Evolutionary conservation across 2,329 filamentous ascomycete species (phyloP), one percentile per base, ranked within the genome.

Genomic region (Beauveria sp.): DNA sequence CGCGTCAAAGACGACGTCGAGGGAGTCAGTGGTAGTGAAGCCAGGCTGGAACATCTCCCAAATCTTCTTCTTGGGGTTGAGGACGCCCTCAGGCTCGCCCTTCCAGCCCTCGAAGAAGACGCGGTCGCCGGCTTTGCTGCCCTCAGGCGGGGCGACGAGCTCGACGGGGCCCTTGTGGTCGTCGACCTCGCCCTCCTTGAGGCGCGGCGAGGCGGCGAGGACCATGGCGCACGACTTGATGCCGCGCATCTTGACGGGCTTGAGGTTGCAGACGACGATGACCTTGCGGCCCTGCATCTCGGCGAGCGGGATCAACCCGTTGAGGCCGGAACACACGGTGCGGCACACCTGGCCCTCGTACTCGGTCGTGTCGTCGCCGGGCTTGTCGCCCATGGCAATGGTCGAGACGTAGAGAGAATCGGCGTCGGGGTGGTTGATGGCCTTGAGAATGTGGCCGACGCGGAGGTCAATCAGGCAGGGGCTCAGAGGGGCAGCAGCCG

Each of bases 1-100:
- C 3, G 89, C 90, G 70, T 98, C 90, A 72, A 98, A 99, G 0
- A 83, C 92, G 42, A 96, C 93, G 76, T 93, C 89, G 57, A 93
- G 80, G 52, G 75, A 77, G 8, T 88, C 88, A 1, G 89, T 96
- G 8, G 93, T 99, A 34, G 90, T 96, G 78, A 98, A 98, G 0
- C 93, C 95, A 1, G 93, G 92, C 81, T 98, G 93, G 77, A 96
- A 91, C 10, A 84, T 91, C 82, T 99, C 95, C 93, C 93, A 98
- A 64, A 98, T 81, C 87, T 98, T 98, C 87, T 98, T 99, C 88
- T 99, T 99, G 62, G 95, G 95, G 82, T 98, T 99, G 62, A 99
- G 83, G 57, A 93, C 86, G 65, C 88, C 88, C 82, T 99, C 95
- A 0, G 95, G 92, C 80, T 96, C 90, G 63, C 91, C 93, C 74